These are phyloP conservation scores for Lablab purpureus DNA, from an alignment of 306 rosid genomes.

Conservation along the genomic window DNA sequence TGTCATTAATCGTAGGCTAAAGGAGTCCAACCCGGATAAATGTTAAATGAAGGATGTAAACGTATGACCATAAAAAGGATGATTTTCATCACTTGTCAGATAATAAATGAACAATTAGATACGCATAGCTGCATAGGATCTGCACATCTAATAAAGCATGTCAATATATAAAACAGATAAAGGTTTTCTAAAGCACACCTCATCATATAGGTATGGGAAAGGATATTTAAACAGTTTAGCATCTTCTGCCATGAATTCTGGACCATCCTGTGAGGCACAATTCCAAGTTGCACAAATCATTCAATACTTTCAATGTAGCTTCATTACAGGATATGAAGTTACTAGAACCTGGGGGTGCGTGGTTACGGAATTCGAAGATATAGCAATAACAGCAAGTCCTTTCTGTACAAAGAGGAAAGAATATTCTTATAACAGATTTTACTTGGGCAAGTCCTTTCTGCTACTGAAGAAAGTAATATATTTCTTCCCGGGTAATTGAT, in stretches of 20 bases:
- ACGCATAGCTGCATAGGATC: constrained; percentile 40
- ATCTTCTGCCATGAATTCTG: constrained; percentile 88
- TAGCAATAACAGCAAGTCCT: constrained; percentile 83
- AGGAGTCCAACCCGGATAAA: not conserved
- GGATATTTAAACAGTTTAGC: constrained; percentile 79
- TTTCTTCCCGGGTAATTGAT: constrained; percentile 11
- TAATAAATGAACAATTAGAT: constrained; percentile 9
- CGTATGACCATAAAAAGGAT: constrained; percentile 7
- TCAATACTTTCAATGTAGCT: constrained; percentile 50
- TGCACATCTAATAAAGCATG: constrained; percentile 10
- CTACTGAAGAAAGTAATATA: constrained; percentile 32
- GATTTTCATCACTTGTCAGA: not conserved
- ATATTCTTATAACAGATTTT: constrained; percentile 29
- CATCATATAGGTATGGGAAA: constrained; percentile 90
- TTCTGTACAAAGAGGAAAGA: constrained; percentile 60
- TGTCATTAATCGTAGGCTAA: constrained; percentile 19
- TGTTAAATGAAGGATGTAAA: constrained; percentile 23
- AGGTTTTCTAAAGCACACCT: constrained; percentile 56
- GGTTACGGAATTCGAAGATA: constrained; percentile 85
- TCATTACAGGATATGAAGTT: constrained; percentile 47
- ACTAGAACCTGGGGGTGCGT: constrained; percentile 90
- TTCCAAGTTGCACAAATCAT: constrained; percentile 53
- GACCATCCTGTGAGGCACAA: constrained; percentile 88
- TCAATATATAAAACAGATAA: constrained; percentile 4
- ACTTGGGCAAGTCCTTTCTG: constrained; percentile 12